A percentile compares a stretch with the other conserved stretches of the same genome.
Evolutionary conservation across 2,329 filamentous ascomycete species (phyloP).

Genomic region (Elsinoe australis): DNA sequence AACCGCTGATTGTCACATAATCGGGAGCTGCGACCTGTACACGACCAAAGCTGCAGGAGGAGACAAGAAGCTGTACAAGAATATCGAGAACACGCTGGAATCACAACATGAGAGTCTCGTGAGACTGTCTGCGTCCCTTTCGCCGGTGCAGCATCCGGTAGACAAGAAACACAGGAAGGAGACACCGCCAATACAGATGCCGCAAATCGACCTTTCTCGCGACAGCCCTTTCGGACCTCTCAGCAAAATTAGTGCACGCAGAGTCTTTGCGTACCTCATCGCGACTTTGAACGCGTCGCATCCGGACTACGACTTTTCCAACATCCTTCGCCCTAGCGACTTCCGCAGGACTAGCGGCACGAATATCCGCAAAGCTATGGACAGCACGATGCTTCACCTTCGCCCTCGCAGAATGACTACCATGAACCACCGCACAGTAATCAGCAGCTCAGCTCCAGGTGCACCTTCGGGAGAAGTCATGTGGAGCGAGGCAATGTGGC

Average conservation of each 20-base stretch:
- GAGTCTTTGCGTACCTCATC: conserved; percentile 92
- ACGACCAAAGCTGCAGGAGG: conserved; percentile 92
- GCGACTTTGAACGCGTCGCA: conserved; percentile 94
- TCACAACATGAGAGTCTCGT: conserved; percentile 84
- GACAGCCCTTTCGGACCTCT: conserved; percentile 89
- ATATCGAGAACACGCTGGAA: conserved; percentile 85
- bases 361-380: conserved; percentile 76
- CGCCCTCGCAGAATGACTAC: conserved; percentile 53
- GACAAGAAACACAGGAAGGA: conserved; percentile 31
- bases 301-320: conserved; percentile 93
- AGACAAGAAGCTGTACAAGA: conserved; percentile 96
- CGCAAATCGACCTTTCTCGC: conserved; percentile 59
- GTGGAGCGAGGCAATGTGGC: conserved; percentile 91
- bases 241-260: conserved; percentile 76
- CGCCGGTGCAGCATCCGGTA: conserved; percentile 58
- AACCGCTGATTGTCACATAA: conserved; percentile 83
- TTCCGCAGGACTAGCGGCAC: conserved; percentile 80
- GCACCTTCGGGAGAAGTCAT: conserved; percentile 30
- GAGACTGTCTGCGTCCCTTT: conserved; percentile 77
- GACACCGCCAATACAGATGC: conserved; percentile 27
- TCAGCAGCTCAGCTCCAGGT: conserved; percentile 18
- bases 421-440: conserved; percentile 24
- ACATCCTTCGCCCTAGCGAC: conserved; percentile 79
- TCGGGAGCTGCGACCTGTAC: conserved; percentile 91
- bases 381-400: conserved; percentile 80